phyloP scores from a whole-genome alignment of 176 grass and related monocot genomes.

The Melocanna baccifera region DNA sequence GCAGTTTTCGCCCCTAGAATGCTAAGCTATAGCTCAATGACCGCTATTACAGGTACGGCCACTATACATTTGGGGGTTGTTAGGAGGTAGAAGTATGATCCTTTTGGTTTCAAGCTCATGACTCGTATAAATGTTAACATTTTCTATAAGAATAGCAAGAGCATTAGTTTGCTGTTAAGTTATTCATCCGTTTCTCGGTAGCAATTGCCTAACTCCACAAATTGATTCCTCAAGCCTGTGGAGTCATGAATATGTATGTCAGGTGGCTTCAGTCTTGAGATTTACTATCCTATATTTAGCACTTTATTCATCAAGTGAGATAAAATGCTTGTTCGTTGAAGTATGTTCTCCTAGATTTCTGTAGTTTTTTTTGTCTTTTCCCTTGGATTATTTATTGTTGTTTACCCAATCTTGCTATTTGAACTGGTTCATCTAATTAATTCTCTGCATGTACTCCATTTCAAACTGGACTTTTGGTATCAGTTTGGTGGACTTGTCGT shows the following conservation, averaged over 20 bases:
- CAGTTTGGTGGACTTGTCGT: neutral
- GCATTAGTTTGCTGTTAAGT: neutral
- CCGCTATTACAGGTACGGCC: too few species aligned
- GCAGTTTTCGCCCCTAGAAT: too few species aligned
- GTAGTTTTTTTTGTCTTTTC: neutral
- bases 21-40: too few species aligned
- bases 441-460: neutral
- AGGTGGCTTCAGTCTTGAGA: neutral
- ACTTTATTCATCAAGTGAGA: constrained; percentile 11
- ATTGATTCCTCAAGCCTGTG: neutral
- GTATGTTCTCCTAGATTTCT: neutral
- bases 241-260: constrained; percentile 16
- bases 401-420: constrained; percentile 6
- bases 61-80: neutral
- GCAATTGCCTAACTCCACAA: neutral
- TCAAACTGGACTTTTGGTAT: neutral
- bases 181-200: neutral
- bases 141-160: neutral
- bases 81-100: neutral
- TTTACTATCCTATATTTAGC: neutral
- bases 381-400: neutral
- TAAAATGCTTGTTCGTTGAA: constrained; percentile 1
- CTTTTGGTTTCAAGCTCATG: neutral
- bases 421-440: neutral
- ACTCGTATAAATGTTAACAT: too few species aligned